phyloP scores from a whole-genome alignment of 139 green algal species.

The Chlorella sp. region DNA sequence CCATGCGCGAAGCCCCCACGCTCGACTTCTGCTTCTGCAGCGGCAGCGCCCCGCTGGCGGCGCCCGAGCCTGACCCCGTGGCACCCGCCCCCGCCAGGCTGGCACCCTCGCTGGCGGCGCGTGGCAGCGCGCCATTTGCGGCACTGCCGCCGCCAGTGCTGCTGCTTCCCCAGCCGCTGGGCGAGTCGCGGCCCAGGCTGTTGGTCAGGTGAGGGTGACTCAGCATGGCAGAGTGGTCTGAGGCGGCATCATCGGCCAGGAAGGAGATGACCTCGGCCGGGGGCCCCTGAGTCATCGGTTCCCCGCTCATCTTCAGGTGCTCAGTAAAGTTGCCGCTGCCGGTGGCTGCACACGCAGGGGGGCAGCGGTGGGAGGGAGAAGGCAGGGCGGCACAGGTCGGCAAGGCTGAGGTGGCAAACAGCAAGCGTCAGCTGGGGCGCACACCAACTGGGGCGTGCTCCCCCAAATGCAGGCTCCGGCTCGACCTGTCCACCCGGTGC shows the following conservation, averaged over 20 bases:
- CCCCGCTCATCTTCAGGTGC: not conserved
- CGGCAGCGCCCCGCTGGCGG: not conserved
- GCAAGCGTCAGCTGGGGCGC: too few relatives aligned
- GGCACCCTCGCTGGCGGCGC: constrained; percentile 1
- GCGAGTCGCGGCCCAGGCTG: not conserved
- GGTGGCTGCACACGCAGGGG: constrained; percentile 2
- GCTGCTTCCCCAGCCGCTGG: not conserved
- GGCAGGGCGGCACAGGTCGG: not conserved
- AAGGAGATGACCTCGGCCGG: constrained; percentile 28
- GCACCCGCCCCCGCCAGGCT: not conserved
- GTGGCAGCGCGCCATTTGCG: not conserved
- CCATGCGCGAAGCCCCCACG: not conserved
- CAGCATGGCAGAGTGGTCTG: constrained; percentile 10
- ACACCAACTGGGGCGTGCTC: not conserved
- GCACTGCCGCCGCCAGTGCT: not conserved
- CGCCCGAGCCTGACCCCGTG: not conserved
- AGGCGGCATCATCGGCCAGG: constrained; percentile 4
- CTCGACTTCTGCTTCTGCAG: constrained; percentile 1
- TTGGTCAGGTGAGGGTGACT: not conserved
- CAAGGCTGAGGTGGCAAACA: too few relatives aligned
- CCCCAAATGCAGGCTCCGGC: not conserved
- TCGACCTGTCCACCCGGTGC: not conserved
- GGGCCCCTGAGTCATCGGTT: constrained; percentile 12
- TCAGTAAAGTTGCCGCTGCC: not conserved
- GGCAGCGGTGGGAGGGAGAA: not conserved